Conservation (phyloP, 1,139 yeast species). For the Lodderomyces parapsilosis region DNA sequence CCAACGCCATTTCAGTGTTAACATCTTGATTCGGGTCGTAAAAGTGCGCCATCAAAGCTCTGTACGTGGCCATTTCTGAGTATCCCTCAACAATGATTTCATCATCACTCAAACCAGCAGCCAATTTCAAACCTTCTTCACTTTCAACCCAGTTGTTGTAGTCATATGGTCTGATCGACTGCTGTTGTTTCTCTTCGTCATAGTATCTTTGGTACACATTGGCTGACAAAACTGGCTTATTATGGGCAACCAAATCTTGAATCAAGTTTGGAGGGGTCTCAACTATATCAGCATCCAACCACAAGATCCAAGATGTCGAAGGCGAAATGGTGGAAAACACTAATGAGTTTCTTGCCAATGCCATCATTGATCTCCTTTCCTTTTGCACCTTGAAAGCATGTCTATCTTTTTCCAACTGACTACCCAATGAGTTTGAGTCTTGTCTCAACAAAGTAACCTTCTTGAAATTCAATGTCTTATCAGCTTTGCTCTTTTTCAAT, state of each 20-base stretch:
- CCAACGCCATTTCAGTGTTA: conserved; percentile 71
- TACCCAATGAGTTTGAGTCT: conserved; percentile 72
- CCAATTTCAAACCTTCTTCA: conserved; percentile 77
- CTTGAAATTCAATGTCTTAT: conserved; percentile 61
- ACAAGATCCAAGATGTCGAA: conserved; percentile 87
- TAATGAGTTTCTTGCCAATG: conserved; percentile 87
- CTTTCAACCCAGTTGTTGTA: conserved; percentile 96
- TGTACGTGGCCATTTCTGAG: conserved; percentile 86
- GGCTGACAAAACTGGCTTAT: conserved; percentile 85
- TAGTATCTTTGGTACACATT: conserved; percentile 84
- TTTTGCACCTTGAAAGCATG: conserved; percentile 74
- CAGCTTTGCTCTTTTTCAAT: conserved; percentile 57
- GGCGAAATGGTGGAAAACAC: conserved; percentile 89
- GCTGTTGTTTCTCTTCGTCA: conserved; percentile 55
- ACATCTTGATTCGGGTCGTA: conserved; percentile 64
- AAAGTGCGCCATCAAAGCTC: conserved; percentile 93
- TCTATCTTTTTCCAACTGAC: conserved; percentile 77
- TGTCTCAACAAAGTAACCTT: conserved; percentile 87
- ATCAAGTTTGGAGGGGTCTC: conserved; percentile 81
- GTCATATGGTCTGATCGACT: conserved; percentile 84
- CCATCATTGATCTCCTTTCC: conserved; percentile 86
- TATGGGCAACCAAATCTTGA: conserved; percentile 84
- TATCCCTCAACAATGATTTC: conserved; percentile 94
- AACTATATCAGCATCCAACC: conserved; percentile 93
- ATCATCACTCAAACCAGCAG: conserved; percentile 70